These are phyloP conservation scores for Magnolia changhungtana DNA, from an alignment of 164 flowering plant genomes.

Conservation along the genomic window DNA sequence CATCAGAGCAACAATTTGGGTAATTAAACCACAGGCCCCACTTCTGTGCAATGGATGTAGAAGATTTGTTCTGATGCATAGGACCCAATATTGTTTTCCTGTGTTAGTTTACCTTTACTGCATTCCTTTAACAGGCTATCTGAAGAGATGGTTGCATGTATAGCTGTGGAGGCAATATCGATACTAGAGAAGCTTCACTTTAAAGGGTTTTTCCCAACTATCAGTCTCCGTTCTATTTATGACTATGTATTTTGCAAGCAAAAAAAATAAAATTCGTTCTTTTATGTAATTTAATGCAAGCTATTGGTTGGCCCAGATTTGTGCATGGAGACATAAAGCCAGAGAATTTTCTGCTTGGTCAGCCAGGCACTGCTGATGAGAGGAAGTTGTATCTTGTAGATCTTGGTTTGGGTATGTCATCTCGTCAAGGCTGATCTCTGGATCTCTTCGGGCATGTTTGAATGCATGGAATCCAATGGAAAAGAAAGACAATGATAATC, in stretches of 20 bases:
- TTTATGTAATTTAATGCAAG: neutral
- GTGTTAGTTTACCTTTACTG: constrained; percentile 7
- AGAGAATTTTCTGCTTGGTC: constrained; percentile 93
- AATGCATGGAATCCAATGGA: no score
- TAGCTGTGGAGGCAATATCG: constrained; percentile 93
- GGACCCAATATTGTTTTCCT: neutral
- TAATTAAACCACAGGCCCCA: neutral
- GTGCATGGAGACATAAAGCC: constrained; percentile 99
- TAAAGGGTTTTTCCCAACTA: constrained; percentile 56
- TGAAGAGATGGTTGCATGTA: constrained; percentile 79
- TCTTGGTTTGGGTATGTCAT: constrained; percentile 81
- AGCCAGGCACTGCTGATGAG: constrained; percentile 68
- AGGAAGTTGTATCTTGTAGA: constrained; percentile 88
- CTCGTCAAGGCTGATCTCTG: neutral
- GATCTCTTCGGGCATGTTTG: neutral
- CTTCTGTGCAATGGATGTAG: neutral
- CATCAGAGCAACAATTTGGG: neutral
- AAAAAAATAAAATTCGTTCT: neutral
- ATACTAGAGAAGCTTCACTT: constrained; percentile 86
- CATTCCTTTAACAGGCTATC: constrained; percentile 65
- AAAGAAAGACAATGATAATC: no score
- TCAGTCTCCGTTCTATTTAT: neutral
- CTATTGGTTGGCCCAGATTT: constrained; percentile 39
- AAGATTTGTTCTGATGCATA: neutral
- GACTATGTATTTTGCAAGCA: neutral